Base-by-base conservation (phyloP, 1,284 basidiomycete species). In the Ustilago trichophora region DNA sequence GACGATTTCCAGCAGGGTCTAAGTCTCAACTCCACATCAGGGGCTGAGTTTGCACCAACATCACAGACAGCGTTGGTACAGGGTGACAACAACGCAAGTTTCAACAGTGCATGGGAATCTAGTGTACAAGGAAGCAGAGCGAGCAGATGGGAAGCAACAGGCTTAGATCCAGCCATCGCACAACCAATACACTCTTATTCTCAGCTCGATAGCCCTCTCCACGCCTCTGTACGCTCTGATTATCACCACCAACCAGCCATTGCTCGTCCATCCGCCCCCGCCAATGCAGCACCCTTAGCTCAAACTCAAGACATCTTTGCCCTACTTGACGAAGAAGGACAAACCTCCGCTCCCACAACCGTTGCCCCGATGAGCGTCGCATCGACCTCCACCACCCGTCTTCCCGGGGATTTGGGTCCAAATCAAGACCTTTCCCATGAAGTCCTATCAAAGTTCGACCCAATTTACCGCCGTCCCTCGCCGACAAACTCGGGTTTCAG, bases 221-320 rank as follows among this genome's bases (percentile, higher is more conserved):
- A 63, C 33, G 35, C 29, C 3, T 56, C 59, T n/a, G 60, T 4
- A 4, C 10, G 7, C 18, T 15, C 6, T 9, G 15, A 10, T 7
- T 4, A 13, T 7, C 27, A 29, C 27, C 8, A 35, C n/a, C 3
- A 13, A 24, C 13, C 22, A 21, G 29, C 11, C 13, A 13, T 11
- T 32, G 3, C 11, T 25, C 6, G 35, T 16, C 32, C 18, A 26
- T 32, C 53, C 8, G 29, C 0, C 10, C 16, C 13, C 12, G 16
- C 47, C 12, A 7, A 8, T 9, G 16, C 44, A n/a, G 33, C 63
- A 6, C 42, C 51, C 7, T 49, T 57, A 16, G 47, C 51, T 10
- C 48, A 41, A 15, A 44, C 54, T 0, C 45, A 52, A 24, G 59
- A 69, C 47, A 53, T 69, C 26, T 59, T 69, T 15, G 55, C 59